phyloP scores from a whole-genome alignment of 2,329 filamentous ascomycete species.

The Stromatinia cepivora region DNA sequence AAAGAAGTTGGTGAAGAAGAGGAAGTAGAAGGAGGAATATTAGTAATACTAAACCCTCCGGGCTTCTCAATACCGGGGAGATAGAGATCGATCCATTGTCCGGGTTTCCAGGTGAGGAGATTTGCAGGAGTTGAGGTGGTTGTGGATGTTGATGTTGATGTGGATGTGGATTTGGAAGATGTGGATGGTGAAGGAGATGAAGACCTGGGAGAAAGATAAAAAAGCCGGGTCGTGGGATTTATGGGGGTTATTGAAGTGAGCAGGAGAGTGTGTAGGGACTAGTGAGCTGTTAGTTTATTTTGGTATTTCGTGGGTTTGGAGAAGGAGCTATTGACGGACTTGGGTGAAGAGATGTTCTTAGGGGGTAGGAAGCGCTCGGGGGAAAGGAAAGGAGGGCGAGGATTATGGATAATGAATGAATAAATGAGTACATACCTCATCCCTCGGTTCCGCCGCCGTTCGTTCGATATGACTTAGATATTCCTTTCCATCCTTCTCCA shows the following conservation, averaged over 20 bases:
- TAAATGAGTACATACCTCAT: not conserved
- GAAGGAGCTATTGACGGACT: not conserved
- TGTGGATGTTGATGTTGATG: too few relatives aligned
- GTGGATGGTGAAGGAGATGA: not conserved
- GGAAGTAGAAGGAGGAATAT: not conserved
- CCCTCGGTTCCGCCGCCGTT: not conserved
- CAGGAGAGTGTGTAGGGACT: not conserved
- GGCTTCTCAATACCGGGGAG: not conserved
- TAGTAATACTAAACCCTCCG: not conserved
- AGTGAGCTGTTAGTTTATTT: not conserved
- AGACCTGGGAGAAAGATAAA: not conserved
- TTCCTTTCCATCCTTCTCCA: not conserved
- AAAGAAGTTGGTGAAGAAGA: not conserved
- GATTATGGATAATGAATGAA: not conserved
- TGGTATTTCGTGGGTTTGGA: not conserved
- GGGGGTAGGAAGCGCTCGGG: not conserved
- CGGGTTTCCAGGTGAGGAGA: not conserved
- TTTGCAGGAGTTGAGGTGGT: not conserved
- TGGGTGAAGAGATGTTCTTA: not conserved
- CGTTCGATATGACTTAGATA: constrained; percentile 5
- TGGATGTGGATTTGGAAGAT: too few relatives aligned
- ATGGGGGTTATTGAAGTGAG: not conserved
- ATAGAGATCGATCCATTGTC: constrained; percentile 1
- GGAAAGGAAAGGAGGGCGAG: not conserved
- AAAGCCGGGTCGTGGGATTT: not conserved